Base-by-base conservation (phyloP, 2,329 filamentous ascomycete species). In the Trichoderma semiorbis region DNA sequence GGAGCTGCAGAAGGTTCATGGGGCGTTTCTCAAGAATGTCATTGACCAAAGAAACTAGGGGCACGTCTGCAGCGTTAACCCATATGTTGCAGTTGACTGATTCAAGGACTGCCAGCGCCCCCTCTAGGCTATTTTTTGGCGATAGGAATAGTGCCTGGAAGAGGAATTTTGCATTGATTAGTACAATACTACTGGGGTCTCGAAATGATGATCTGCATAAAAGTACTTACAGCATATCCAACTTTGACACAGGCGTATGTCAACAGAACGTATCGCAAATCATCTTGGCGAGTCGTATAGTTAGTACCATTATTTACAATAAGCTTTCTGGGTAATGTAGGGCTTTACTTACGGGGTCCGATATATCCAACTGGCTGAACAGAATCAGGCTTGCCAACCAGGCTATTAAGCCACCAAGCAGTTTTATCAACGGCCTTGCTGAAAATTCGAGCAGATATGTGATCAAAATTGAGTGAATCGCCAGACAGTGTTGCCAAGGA, bases 71-170 rank as follows among this genome's bases (percentile, higher is more conserved):
- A 1, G 78, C 72, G 4, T 76, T 75, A 26, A 78, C 75, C 79
- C 79, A 81, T 1, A 79, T 75, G 4, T 75, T 74, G 67, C 81
- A 83, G 5, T 78, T 72, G 2, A 78, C 69, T 18, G 76, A 74
- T n/a, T 80, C 70, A 4, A 83, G 76, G 1, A 83, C 77, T 2
- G 78, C 77, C 4, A 82, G 24, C 0, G 80, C 78, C 0, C 78
- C 81, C 16, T 78, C 77, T 0, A 77, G 71, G 24, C 75, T 82
- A 43, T 83, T 83, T 53, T 78, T 77, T 1, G 79, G 79, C 0
- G 81, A 64, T 12, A 64, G 10, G 4, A 64, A 64, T 2, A 64
- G 5, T 4, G 61, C 39, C 61, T 64, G 16, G 1, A 16, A 7
- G 18, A 26, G 5, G 1, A 12, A 14, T 14, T 12, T 47, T 10